Evolutionary conservation across 257 asterid genomes (phyloP), one percentile per base, ranked within the genome.

Genomic region (Avicennia marina): DNA sequence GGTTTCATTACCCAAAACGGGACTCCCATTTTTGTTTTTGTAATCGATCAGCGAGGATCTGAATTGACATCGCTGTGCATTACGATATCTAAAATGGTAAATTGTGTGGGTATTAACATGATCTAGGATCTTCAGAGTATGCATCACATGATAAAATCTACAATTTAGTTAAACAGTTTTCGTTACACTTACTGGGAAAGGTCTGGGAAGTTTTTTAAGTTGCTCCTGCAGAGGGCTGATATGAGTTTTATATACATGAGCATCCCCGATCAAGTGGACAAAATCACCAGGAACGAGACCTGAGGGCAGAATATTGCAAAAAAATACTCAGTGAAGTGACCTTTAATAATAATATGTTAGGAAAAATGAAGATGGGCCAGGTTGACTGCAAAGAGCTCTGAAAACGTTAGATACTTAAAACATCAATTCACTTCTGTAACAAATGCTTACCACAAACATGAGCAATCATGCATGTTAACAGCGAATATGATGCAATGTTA

Each of bases 261-360:
- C 84, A 69, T 93, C 98, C 56, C 98, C 98, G 51, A 93, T 77
- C 27, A 86, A 87, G 69, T 89, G 95, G 65, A 86, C 59, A 54
- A 93, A 84, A 21, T 93, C 96, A 49, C 97, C 98, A 16, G 97
- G 97, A 56, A 75, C 75, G 61, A 93, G 95, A 62, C 70, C 98
- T 86, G 80, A 22, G 58, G 18, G 53, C 15, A 53, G 60, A 21
- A 25, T 4, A 47, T 58, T 18, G 53, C 31, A 64, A 51, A 46
- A 31, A 60, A 51, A 38, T 1, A 25, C 12, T n/a, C 22, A 16
- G 19, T 1, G 11, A 43, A 43, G 6, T 10, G 13, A 0, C 8
- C 34, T 4, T 29, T 0, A 29, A 29, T 29, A 29, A 29, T 29
- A 4, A 29, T 29, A 29, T 29, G 32, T 20, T 22, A 4, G 4